These are phyloP conservation scores for Fagopyrum tataricum DNA, from an alignment of 148 eudicot species.

Conservation along the genomic window DNA sequence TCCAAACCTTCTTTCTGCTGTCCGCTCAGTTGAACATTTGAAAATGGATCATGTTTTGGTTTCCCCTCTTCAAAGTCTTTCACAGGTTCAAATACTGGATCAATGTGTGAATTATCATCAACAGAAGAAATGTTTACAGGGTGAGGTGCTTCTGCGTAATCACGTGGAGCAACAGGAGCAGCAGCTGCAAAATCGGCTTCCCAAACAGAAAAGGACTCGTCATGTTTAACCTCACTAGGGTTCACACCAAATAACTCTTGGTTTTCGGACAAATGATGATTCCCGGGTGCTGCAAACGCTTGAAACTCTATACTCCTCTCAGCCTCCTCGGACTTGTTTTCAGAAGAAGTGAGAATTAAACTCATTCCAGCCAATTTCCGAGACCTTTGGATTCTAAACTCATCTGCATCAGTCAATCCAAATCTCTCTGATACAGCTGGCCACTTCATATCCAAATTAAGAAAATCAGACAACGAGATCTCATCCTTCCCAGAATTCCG, in stretches of 20 bases:
- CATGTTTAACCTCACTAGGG: constrained; percentile 24
- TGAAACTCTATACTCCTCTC: constrained; percentile 22
- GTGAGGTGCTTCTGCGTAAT: constrained; percentile 20
- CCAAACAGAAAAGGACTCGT: constrained; percentile 58
- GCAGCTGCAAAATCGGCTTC: constrained; percentile 77
- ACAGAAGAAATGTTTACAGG: constrained; percentile 14
- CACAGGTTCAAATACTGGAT: constrained; percentile 32
- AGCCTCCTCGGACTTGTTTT: constrained; percentile 23
- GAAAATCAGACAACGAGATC: constrained; percentile 49
- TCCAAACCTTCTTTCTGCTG: constrained; percentile 20
- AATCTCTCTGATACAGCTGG: constrained; percentile 41
- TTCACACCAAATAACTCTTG: constrained; percentile 24
- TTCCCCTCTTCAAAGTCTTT: constrained; percentile 22
- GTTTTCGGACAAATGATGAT: constrained; percentile 32
- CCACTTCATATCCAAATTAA: constrained; percentile 64
- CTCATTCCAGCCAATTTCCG: constrained; percentile 41
- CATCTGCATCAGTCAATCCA: constrained; percentile 26
- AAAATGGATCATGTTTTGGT: constrained; percentile 14
- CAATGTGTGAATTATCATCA: constrained; percentile 39
- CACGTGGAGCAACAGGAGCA: constrained; percentile 21
- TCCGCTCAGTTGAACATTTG: constrained; percentile 24
- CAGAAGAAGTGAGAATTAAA: constrained; percentile 38
- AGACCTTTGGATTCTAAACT: constrained; percentile 21
- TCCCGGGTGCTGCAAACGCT: constrained; percentile 28
- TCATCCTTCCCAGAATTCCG: constrained; percentile 35